phyloP scores from a whole-genome alignment of 2,329 filamentous ascomycete genomes.

The Drechslera avenae region DNA sequence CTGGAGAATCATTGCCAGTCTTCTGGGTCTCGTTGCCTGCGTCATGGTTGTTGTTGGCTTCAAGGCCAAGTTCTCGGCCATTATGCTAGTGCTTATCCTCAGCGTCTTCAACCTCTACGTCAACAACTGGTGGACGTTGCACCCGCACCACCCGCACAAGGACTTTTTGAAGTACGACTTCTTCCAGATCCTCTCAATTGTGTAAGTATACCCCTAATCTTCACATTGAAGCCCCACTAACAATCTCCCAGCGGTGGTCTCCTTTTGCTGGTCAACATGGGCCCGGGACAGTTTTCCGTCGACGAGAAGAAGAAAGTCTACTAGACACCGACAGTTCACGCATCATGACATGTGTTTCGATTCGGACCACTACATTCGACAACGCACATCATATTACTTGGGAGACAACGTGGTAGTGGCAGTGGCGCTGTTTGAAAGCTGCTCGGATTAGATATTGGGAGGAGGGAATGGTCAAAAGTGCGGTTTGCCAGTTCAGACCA shows the following conservation, averaged over 20 bases:
- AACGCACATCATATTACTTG: constrained; percentile 22
- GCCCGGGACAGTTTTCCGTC: constrained; percentile 94
- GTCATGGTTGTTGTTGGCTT: constrained; percentile 99
- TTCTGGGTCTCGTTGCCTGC: constrained; percentile 86
- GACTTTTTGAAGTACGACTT: constrained; percentile 99
- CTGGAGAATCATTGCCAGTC: constrained; percentile 82
- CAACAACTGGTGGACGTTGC: constrained; percentile 99
- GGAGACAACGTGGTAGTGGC: constrained; percentile 8
- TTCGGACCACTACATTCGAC: constrained; percentile 32
- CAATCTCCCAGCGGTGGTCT: constrained; percentile 71
- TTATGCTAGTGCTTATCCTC: constrained; percentile 90
- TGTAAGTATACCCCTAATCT: constrained; percentile 69
- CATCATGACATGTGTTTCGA: constrained; percentile 24
- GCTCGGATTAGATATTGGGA: constrained; percentile 4
- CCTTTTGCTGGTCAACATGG: constrained; percentile 96
- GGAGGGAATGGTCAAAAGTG: constrained; percentile 17
- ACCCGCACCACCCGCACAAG: constrained; percentile 98
- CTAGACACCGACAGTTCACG: constrained; percentile 61
- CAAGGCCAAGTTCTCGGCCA: constrained; percentile 99
- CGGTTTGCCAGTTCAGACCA: neutral
- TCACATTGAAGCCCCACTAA: constrained; percentile 24
- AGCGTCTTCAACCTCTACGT: constrained; percentile 96
- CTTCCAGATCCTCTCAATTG: constrained; percentile 99
- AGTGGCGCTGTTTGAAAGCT: neutral
- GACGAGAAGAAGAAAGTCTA: constrained; percentile 99